A percentile compares a stretch with the other conserved stretches of the same genome.
These are phyloP conservation scores for Eremomyces bilateralis DNA, from an alignment of 495 filamentous ascomycete genomes.

Conservation along the genomic window DNA sequence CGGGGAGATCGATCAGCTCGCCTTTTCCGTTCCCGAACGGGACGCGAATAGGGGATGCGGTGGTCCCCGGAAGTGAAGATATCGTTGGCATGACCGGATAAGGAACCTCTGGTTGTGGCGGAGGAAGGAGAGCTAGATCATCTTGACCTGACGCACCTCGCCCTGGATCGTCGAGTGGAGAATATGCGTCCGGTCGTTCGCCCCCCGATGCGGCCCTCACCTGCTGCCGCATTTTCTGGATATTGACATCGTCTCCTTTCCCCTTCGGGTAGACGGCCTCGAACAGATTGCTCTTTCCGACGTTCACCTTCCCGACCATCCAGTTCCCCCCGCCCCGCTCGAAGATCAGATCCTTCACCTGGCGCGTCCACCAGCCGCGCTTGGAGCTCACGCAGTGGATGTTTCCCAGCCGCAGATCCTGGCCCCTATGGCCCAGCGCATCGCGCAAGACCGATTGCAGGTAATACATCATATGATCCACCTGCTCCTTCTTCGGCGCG, in stretches of 20 bases:
- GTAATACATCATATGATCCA: conserved; percentile 66
- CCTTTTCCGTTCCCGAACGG: conserved; percentile 67
- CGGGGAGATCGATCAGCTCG: conserved; percentile 88
- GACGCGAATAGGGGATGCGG: conserved; percentile 77
- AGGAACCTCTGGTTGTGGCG: conserved; percentile 42
- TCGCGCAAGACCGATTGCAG: conserved; percentile 49
- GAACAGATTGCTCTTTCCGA: conserved; percentile 86
- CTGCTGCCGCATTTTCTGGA: conserved; percentile 11
- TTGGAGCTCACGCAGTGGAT: conserved; percentile 67
- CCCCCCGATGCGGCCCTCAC: neutral
- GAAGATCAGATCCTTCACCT: conserved; percentile 66
- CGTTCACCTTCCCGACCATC: conserved; percentile 96
- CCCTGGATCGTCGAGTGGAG: neutral
- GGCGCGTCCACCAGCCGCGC: conserved; percentile 68
- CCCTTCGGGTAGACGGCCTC: conserved; percentile 71
- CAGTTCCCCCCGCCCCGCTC: conserved; percentile 69
- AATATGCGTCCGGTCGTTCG: neutral
- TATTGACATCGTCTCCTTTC: conserved; percentile 24
- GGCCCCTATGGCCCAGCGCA: conserved; percentile 36
- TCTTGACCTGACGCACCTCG: conserved; percentile 1
- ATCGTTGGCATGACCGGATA: conserved; percentile 67
- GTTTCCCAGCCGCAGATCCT: conserved; percentile 54
- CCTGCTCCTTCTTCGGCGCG: conserved; percentile 55
- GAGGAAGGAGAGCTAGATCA: conserved; percentile 38
- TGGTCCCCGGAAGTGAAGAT: conserved; percentile 77